phyloP scores from a whole-genome alignment of 139 green algal species.

The Limnomonas spitsbergensis region DNA sequence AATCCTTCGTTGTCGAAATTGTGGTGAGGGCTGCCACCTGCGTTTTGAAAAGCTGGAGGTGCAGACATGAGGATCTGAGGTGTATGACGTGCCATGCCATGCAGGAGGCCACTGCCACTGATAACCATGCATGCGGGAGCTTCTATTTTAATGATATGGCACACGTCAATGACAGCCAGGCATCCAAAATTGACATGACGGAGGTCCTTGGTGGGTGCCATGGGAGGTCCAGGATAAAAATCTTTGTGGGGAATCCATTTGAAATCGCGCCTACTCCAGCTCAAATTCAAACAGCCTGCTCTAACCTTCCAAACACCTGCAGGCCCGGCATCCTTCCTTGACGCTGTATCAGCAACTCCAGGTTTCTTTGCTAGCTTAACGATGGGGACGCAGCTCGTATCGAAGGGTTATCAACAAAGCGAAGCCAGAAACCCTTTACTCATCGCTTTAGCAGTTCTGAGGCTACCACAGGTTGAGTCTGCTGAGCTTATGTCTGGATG shows the following conservation, averaged over 20 bases:
- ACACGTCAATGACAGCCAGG: background rate
- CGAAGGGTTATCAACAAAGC: background rate
- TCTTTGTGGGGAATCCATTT: background rate
- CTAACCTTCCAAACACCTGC: background rate
- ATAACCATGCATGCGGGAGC: background rate
- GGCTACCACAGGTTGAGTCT: constrained; percentile 15
- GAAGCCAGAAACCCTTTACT: background rate
- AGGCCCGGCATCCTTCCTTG: background rate
- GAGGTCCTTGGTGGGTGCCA: background rate
- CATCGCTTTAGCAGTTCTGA: background rate
- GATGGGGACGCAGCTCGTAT: background rate
- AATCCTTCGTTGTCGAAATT: constrained; percentile 56
- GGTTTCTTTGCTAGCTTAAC: background rate
- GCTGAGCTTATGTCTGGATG: too few species aligned
- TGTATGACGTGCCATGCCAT: background rate
- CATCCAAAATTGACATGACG: background rate
- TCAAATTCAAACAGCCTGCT: background rate
- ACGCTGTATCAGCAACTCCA: background rate
- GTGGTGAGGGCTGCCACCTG: constrained; percentile 30
- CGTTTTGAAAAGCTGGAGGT: background rate
- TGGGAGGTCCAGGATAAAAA: background rate
- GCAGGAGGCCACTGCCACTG: background rate
- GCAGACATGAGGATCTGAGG: background rate
- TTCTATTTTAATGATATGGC: constrained; percentile 7
- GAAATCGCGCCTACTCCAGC: background rate